These are phyloP conservation scores for Mycena leptocephala DNA, from an alignment of 768 basidiomycete species.

Conservation along the genomic window DNA sequence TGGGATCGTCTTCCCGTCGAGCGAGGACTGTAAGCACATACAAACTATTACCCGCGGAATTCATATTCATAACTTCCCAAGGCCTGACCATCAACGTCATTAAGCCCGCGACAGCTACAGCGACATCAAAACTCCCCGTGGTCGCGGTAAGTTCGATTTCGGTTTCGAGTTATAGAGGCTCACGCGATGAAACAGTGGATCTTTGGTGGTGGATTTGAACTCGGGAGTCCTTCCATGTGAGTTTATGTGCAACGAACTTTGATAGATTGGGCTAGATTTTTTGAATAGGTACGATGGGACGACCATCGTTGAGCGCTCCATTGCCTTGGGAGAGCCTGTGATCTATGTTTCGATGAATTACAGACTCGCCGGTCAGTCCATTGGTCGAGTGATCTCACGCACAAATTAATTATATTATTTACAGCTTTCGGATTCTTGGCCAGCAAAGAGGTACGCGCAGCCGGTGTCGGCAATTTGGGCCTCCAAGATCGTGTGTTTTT, in stretches of 20 bases:
- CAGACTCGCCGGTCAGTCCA: conserved; percentile 50
- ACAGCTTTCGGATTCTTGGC: conserved; percentile 69
- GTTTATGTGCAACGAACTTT: conserved; percentile 7
- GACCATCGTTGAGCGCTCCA: conserved; percentile 61
- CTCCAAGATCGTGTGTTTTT: conserved; percentile 71
- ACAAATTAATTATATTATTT: neutral
- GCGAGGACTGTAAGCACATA: conserved; percentile 63
- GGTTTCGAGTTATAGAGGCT: neutral
- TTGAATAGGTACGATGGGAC: conserved; percentile 59
- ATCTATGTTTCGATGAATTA: conserved; percentile 74
- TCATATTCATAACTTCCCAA: conserved; percentile 23
- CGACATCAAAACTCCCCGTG: conserved; percentile 66
- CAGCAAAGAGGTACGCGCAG: conserved; percentile 66
- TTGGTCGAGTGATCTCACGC: too few relatives aligned
- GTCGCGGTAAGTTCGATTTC: conserved; percentile 59
- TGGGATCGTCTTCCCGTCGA: conserved; percentile 47
- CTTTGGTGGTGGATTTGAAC: conserved; percentile 65
- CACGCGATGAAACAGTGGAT: conserved; percentile 56
- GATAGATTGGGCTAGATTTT: neutral
- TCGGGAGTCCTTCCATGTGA: conserved; percentile 56
- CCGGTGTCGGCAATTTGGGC: conserved; percentile 75
- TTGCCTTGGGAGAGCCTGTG: conserved; percentile 59
- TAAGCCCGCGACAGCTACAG: conserved; percentile 57
- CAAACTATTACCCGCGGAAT: neutral
- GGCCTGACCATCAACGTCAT: conserved; percentile 71